Base-by-base conservation (phyloP, 2,329 filamentous ascomycete genomes). In the Cylindrodendrum hubeiense region DNA sequence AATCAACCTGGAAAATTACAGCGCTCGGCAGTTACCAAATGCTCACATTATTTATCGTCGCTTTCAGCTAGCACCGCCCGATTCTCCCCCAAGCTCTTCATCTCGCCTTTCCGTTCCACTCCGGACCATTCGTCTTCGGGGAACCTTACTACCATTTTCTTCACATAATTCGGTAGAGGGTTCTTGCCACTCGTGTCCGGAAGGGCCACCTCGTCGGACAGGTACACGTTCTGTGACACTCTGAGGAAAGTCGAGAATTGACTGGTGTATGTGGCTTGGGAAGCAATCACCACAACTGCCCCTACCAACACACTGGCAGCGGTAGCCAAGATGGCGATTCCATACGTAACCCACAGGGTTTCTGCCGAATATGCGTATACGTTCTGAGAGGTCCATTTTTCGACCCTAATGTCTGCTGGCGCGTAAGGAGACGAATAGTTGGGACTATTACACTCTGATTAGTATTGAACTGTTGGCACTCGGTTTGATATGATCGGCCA, bases 221-320 rank as follows among this genome's bases (percentile, higher is more conserved):
- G 26, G 10, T 46, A n/a, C 5, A 34, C 10, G 8, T 55, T 15
- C n/a, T 55, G 52, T 5, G 24, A 26, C 4, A 55, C 52, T 21
- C 52, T 13, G 5, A 55, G 26, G 26, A 55, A 55, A 6, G 52
- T 55, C 12, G 52, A 55, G 33, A 46, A 55, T 19, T 55, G 37
- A 28, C 26, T 55, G 4, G 52, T 55, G 26, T 55, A 55, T 2
- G 52, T 28, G 2, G 24, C 39, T 6, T 33, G 34, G 34, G 34
- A 39, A 4, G 34, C 8, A n/a, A 39, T 39, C 34, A 39, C 34
- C 34, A 39, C 34, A 5, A 19, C 17, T n/a, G 34, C 6, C 15
- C 34, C 34, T 39, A n/a, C 15, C 15, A 39, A n/a, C 3, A 39
- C 34, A n/a, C 34, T 39, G 8, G n/a, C 17, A 6, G 17, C 19